These are phyloP conservation scores for Lentinula raphanica DNA, from an alignment of 768 basidiomycete species.

Conservation along the genomic window DNA sequence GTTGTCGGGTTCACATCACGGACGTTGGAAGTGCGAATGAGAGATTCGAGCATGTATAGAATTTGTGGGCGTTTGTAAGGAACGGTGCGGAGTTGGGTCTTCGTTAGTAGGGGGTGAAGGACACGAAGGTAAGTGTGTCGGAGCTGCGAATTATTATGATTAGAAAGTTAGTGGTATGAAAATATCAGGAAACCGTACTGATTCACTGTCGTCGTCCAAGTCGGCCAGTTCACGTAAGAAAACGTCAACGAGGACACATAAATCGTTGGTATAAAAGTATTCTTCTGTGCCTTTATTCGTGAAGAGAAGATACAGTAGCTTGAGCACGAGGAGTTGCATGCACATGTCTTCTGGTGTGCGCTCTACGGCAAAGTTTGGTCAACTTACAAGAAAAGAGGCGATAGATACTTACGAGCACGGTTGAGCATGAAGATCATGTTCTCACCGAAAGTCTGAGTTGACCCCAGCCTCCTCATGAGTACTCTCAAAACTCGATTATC, in stretches of 20 bases:
- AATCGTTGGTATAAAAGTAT: constrained; percentile 97
- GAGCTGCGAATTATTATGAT: constrained; percentile 39
- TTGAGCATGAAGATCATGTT: constrained; percentile 99
- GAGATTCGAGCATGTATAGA: constrained; percentile 72
- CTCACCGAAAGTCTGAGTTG: constrained; percentile 94
- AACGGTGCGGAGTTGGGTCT: constrained; percentile 79
- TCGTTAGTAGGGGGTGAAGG: constrained; percentile 88
- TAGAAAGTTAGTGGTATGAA: background rate
- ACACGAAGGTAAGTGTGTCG: constrained; percentile 97
- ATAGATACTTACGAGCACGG: constrained; percentile 73
- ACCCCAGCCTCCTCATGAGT: constrained; percentile 75
- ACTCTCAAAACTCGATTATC: constrained; percentile 70
- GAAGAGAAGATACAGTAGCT: constrained; percentile 91
- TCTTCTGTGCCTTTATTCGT: constrained; percentile 90
- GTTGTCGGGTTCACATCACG: constrained; percentile 86
- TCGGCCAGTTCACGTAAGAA: constrained; percentile 93
- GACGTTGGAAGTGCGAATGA: constrained; percentile 68
- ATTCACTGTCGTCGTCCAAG: constrained; percentile 47
- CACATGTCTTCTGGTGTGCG: constrained; percentile 87
- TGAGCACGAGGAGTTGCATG: constrained; percentile 91
- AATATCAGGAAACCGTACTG: constrained; percentile 23
- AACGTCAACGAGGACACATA: constrained; percentile 94
- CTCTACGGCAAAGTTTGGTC: constrained; percentile 37
- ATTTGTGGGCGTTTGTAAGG: constrained; percentile 94
- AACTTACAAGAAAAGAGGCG: background rate